Evolutionary conservation across 2,329 filamentous ascomycete species (phyloP), one percentile per base, ranked within the genome.

Genomic region (Nothopassalora personata): DNA sequence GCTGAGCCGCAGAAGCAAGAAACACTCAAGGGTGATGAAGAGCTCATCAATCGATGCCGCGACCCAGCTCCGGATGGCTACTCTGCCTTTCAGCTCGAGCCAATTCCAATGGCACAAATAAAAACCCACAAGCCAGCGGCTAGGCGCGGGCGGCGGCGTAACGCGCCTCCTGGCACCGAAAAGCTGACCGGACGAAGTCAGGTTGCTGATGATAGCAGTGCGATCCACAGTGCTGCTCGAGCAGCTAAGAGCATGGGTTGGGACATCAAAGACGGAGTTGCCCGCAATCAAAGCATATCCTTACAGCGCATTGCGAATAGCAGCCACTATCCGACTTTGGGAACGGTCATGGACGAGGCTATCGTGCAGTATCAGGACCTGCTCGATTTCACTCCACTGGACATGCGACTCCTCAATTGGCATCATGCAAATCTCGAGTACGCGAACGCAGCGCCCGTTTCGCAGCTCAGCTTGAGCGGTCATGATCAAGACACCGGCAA

Each of bases 401-500:
- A 99, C 69, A 87, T 96, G 74, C 85, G 94, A 49, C 80, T 99
- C 15, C 82, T 97, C 69, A 99, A 97, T 70, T 99, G 94, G 94
- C 95, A 99, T 74, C 89, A 97, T 73, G 95, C 95, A 64, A 99
- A 99, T 71, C 81, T 99, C 13, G 94, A 99, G 74, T 99, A 99
- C 71, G 95, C 93, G 63, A 99, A 97, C 73, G 94, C 94, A 1
- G 90, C 87, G 1, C 95, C 91, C 65, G 86, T 96, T 56, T 87
- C 89, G 64, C 88, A 89, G 63, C 83, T 99, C 18, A 97, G 93
- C 73, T 83, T 99, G 13, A 86, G 87, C 7, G 87, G 92, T 0
- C 97, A 95, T 90, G 95, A 99, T 73, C 91, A 99, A 68, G 95
- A 99, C 71, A 91, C 92, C 53, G 94, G 94, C 0, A 97, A 99